Percentiles rank a stretch among this genome's conserved stretches.
Evolutionary conservation across 2,329 filamentous ascomycete genomes (phyloP).

Genomic region (Trichoderma harzianum): DNA sequence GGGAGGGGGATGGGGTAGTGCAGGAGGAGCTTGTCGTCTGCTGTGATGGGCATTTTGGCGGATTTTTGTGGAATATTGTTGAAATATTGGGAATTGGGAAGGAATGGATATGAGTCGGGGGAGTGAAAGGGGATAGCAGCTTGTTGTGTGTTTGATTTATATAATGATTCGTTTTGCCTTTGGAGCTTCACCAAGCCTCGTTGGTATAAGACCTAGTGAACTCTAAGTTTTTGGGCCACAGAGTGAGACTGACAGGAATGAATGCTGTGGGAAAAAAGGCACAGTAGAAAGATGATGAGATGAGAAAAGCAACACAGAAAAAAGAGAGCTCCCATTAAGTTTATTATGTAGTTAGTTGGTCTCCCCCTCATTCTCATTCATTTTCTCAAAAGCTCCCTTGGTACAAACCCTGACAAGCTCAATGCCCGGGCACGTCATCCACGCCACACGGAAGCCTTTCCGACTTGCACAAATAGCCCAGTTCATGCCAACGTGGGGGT

Average conservation of each 20-base stretch:
- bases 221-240: background rate
- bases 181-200: background rate
- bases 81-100: background rate
- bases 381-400: background rate
- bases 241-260: background rate
- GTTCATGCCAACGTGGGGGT: background rate
- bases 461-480: background rate
- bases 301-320: background rate
- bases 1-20: slow-evolving; percentile 32
- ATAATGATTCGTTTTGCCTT: background rate
- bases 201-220: slow-evolving; percentile 7
- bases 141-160: background rate
- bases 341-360: background rate
- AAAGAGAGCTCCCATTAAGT: background rate
- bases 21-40: slow-evolving; percentile 40
- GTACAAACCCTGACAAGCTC: background rate
- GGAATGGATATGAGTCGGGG: too few species aligned
- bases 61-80: background rate
- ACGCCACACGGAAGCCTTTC: background rate
- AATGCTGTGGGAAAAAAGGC: background rate
- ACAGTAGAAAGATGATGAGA: background rate
- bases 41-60: slow-evolving; percentile 26
- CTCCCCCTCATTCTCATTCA: background rate
- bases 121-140: background rate
- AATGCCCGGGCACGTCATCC: background rate